A percentile compares a stretch with the other conserved stretches of the same genome.
Evolutionary conservation across 2,329 filamentous ascomycete species (phyloP).

Genomic region (Mollisiaceae sp.): DNA sequence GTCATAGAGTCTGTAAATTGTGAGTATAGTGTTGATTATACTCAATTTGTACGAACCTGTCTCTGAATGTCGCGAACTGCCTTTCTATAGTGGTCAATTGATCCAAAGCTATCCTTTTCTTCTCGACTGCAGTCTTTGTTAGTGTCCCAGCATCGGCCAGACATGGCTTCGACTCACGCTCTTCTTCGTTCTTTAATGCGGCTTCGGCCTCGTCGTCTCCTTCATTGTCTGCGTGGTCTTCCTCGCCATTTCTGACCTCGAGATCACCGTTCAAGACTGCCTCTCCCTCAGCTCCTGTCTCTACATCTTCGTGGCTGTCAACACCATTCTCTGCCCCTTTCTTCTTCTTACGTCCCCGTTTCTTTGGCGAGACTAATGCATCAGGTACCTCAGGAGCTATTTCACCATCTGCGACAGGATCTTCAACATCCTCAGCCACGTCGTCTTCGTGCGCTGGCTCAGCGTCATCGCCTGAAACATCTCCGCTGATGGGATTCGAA

Average conservation of each 20-base stretch:
- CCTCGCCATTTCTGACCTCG: slow-evolving; percentile 50
- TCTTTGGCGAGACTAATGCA: slow-evolving; percentile 41
- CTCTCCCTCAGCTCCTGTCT: slow-evolving; percentile 28
- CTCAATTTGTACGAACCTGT: slow-evolving; percentile 60
- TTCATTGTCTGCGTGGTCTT: slow-evolving; percentile 59
- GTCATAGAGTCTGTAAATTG: slow-evolving; percentile 72
- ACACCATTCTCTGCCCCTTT: slow-evolving; percentile 37
- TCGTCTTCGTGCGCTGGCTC: slow-evolving; percentile 54
- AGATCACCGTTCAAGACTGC: slow-evolving; percentile 36
- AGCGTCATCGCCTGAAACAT: slow-evolving; percentile 44
- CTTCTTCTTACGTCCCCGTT: slow-evolving; percentile 45
- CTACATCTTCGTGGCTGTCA: slow-evolving; percentile 33
- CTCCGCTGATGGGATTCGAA: slow-evolving; percentile 41
- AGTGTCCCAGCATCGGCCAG: slow-evolving; percentile 34
- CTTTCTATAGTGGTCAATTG: slow-evolving; percentile 82
- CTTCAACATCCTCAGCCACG: slow-evolving; percentile 46
- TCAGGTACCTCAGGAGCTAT: slow-evolving; percentile 40
- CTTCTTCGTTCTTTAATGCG: slow-evolving; percentile 67
- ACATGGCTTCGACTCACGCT: slow-evolving; percentile 52
- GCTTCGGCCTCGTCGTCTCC: slow-evolving; percentile 64
- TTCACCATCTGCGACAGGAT: slow-evolving; percentile 49
- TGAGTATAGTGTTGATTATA: slow-evolving; percentile 31
- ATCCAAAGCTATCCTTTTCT: slow-evolving; percentile 80
- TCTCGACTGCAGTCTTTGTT: slow-evolving; percentile 63
- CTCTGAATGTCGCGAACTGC: slow-evolving; percentile 85